A percentile compares a stretch with the other conserved stretches of the same genome.
Evolutionary conservation across 306 rosid genomes (phyloP).

Genomic region (Sechiopsis laciniata): DNA sequence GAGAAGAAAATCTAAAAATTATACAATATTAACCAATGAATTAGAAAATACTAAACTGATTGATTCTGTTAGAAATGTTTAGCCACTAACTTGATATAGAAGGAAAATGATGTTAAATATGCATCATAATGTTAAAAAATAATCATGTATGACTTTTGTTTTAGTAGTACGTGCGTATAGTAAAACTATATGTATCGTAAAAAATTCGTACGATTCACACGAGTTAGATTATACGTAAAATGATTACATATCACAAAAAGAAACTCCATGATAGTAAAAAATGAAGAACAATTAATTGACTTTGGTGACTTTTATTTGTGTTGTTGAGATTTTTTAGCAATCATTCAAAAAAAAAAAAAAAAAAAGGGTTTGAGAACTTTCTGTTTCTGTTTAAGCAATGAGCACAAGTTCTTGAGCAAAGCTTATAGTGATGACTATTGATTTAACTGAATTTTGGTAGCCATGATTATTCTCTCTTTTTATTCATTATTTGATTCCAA

Average conservation of each 20-base stretch:
- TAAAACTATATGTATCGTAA: background rate
- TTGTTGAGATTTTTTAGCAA: background rate
- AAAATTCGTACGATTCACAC: background rate
- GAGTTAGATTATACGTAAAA: slow-evolving; percentile 10
- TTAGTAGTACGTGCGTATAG: background rate
- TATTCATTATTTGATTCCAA: slow-evolving; percentile 16
- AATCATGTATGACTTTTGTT: background rate
- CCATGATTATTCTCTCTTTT: background rate
- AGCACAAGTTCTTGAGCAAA: too few species aligned
- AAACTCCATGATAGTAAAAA: background rate
- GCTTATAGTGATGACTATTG: background rate
- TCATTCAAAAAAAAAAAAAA: background rate
- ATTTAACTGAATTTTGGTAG: slow-evolving; percentile 5
- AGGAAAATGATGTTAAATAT: background rate
- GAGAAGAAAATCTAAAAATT: background rate
- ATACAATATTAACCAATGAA: background rate
- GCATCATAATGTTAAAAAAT: background rate
- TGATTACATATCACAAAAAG: background rate
- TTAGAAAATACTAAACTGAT: background rate
- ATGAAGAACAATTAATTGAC: background rate
- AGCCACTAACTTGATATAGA: slow-evolving; percentile 6
- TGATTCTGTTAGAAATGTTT: slow-evolving; percentile 2
- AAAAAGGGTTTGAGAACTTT: slow-evolving; percentile 12
- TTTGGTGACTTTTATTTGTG: background rate
- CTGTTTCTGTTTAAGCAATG: background rate